Base-by-base conservation (phyloP, 1,284 basidiomycete species). In the Leccinum pachyderme region DNA sequence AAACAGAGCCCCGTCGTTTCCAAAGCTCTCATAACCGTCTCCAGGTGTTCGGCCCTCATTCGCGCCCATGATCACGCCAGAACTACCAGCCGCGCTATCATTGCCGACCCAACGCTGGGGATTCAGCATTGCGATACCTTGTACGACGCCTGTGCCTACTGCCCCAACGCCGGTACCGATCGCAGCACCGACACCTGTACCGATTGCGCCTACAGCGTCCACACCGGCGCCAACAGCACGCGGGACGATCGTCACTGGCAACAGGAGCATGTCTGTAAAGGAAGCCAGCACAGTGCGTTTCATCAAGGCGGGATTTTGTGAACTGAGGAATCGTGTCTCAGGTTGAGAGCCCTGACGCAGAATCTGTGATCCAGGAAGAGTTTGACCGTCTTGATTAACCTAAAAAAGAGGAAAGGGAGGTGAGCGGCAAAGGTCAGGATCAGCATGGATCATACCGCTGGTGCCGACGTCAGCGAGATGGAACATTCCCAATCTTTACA, bases 191-290 rank as follows among this genome's bases (percentile, higher is more conserved):
- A 84, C 83, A 0, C 83, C 82, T 12, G 81, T 65, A 2, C 62
- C 65, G 11, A 63, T 61, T 15, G 62, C 61, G 2, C 64, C 86
- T 0, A 93, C 89, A 27, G 59, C 69, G 8, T 89, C 86, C 1
- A 84, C 83, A 0, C 83, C 82, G 6, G 81, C 81, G 33, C 87
- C 86, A 5, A 86, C 84, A 0, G 93, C 91, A 8, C 92, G 84
- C 0, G 96, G 96, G 1, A 98, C 95, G 62, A 98, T 97, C 1
- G 94, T 97, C 18, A 98, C 96, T 0, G 96, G 96, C 0, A 98
- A 77, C 0, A 98, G 76, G 1, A 99, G 83, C 0, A 94, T 85
- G 57, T 92, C 88, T 9, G 91, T 91, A 73, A 99, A 98, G 0
- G 92, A 92, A 0, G 92, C 88, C 2, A 99, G 80, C 11, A 98